phyloP scores from a whole-genome alignment of 768 basidiomycete genomes.

The Sporobolomyces phaffii region DNA sequence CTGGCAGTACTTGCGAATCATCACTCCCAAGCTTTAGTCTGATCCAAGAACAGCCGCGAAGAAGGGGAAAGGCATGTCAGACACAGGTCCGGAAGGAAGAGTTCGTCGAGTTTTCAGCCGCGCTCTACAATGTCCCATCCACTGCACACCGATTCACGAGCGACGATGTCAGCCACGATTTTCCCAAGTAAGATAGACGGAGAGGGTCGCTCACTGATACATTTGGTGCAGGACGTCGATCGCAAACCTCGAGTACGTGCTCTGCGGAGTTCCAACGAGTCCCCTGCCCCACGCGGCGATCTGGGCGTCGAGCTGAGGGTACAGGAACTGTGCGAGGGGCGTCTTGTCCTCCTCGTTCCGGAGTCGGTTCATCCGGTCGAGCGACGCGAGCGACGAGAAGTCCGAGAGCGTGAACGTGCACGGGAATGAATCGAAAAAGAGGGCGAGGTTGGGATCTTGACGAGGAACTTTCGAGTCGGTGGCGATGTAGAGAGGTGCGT shows the following conservation, averaged over 20 bases:
- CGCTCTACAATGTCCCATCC: conserved; percentile 54
- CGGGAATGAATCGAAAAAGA: conserved; percentile 57
- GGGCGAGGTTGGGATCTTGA: conserved; percentile 50
- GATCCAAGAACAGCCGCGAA: too few species aligned
- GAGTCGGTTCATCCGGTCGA: conserved; percentile 46
- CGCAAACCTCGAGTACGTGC: conserved; percentile 69
- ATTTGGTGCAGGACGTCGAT: conserved; percentile 62
- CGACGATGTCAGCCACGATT: not conserved
- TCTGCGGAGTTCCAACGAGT: conserved; percentile 65
- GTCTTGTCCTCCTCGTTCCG: conserved; percentile 54
- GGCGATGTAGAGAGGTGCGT: conserved; percentile 61
- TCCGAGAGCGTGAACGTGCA: conserved; percentile 59
- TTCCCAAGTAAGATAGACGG: not conserved
- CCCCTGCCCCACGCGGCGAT: conserved; percentile 57
- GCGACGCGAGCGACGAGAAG: conserved; percentile 45
- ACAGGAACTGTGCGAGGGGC: conserved; percentile 51
- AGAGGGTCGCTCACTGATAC: conserved; percentile 48
- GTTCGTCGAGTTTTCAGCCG: conserved; percentile 47
- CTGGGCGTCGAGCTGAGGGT: conserved; percentile 67
- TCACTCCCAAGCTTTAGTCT: too few species aligned
- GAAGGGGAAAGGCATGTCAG: too few species aligned
- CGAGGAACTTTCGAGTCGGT: conserved; percentile 55
- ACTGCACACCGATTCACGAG: not conserved
- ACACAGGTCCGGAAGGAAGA: too few species aligned
- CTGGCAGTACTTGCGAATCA: too few species aligned